Percentiles rank a stretch among this genome's conserved stretches.
These are phyloP conservation scores for Globisporangium megalacanthum DNA, from an alignment of 352 stramenopile genomes.

Conservation along the genomic window DNA sequence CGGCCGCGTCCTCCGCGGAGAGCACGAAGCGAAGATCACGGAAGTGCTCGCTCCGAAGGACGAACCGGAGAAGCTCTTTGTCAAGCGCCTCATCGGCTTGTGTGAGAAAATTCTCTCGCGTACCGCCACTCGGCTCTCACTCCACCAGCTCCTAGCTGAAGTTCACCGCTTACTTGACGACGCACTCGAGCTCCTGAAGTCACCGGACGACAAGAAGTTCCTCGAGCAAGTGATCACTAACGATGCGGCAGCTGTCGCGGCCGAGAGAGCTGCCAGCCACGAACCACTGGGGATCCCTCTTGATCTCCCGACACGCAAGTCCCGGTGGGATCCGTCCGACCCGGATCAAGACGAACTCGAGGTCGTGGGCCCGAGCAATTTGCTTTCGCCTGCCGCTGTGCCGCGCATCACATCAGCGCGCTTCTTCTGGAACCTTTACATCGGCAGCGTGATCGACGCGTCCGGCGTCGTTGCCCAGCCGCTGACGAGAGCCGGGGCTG, in stretches of 20 bases:
- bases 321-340: not conserved
- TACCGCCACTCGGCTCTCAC: conserved; percentile 18
- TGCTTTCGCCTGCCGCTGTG: not conserved
- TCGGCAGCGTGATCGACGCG: conserved; percentile 14
- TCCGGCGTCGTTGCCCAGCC: not conserved
- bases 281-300: not conserved
- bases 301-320: conserved; percentile 2
- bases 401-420: conserved; percentile 13
- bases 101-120: conserved; percentile 30
- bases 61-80: conserved; percentile 26
- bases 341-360: not conserved
- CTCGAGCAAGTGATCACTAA: conserved; percentile 5
- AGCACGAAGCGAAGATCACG: conserved; percentile 36
- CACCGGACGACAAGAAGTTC: conserved; percentile 10
- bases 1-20: conserved; percentile 25
- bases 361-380: not conserved
- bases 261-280: not conserved
- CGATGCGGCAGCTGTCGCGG: not conserved
- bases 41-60: conserved; percentile 22
- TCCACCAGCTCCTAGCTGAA: conserved; percentile 14
- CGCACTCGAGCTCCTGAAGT: conserved; percentile 21
- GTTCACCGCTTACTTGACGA: conserved; percentile 22
- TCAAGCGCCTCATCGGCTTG: conserved; percentile 19
- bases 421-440: conserved; percentile 57
- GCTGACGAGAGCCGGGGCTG: conserved; percentile 6